phyloP scores from a whole-genome alignment of 371 early-diverging fungal genomes.

The Mucor piriformis region DNA sequence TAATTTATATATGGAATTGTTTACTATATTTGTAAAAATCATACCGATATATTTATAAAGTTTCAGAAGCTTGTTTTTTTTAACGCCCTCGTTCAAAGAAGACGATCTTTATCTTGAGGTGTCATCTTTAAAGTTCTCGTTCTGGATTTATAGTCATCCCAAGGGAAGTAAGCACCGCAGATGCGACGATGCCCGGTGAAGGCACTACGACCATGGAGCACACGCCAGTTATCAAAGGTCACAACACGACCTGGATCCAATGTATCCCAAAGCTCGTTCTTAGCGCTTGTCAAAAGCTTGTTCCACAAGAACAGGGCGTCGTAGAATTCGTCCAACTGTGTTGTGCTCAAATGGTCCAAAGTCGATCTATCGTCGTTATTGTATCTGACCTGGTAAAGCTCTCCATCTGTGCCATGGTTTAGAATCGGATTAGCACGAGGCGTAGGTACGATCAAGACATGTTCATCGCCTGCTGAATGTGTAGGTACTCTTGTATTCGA shows the following conservation, averaged over 20 bases:
- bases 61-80: not conserved
- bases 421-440: slow-evolving; percentile 70
- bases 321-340: slow-evolving; percentile 71
- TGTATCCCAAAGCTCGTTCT: slow-evolving; percentile 71
- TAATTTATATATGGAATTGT: not conserved
- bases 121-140: slow-evolving; percentile 41
- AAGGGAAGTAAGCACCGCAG: slow-evolving; percentile 78
- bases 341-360: slow-evolving; percentile 52
- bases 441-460: slow-evolving; percentile 68
- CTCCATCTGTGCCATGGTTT: slow-evolving; percentile 60
- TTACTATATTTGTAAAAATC: not conserved
- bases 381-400: slow-evolving; percentile 78
- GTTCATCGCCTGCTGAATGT: slow-evolving; percentile 85
- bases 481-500: slow-evolving; percentile 63
- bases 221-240: slow-evolving; percentile 88
- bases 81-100: slow-evolving; percentile 26
- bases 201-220: slow-evolving; percentile 80
- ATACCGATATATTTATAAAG: not conserved
- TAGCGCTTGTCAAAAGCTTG: slow-evolving; percentile 53
- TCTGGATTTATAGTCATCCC: slow-evolving; percentile 81
- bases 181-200: slow-evolving; percentile 82
- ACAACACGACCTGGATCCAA: slow-evolving; percentile 77
- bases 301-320: slow-evolving; percentile 77
- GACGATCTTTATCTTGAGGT: slow-evolving; percentile 41
- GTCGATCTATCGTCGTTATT: slow-evolving; percentile 88